These are phyloP conservation scores for Aspergillus sp. DNA, from an alignment of 2,329 filamentous ascomycete species.

Conservation along the genomic window DNA sequence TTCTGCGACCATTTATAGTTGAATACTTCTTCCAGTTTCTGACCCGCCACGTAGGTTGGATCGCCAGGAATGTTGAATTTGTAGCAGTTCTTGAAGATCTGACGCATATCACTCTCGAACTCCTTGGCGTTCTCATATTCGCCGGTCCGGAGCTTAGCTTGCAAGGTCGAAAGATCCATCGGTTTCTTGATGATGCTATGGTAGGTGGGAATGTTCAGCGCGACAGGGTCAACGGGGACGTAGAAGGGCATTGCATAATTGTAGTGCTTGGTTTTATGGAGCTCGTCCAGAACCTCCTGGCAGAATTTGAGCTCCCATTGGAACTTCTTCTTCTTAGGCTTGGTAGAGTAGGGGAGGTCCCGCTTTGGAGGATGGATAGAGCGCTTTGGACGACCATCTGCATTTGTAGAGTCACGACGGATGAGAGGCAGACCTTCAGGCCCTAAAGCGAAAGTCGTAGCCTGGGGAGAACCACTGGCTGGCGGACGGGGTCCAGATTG, in stretches of 20 bases:
- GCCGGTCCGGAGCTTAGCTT: slow-evolving; percentile 64
- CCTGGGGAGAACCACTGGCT: slow-evolving; percentile 24
- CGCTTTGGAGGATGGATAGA: slow-evolving; percentile 90
- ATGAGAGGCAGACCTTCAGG: slow-evolving; percentile 73
- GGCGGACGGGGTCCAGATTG: slow-evolving; percentile 28
- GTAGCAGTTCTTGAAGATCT: slow-evolving; percentile 84
- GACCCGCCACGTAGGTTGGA: slow-evolving; percentile 62
- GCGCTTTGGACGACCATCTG: slow-evolving; percentile 77
- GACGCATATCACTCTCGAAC: slow-evolving; percentile 71
- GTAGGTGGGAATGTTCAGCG: slow-evolving; percentile 86
- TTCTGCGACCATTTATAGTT: slow-evolving; percentile 69
- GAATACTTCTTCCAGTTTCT: slow-evolving; percentile 66
- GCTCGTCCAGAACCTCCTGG: slow-evolving; percentile 68
- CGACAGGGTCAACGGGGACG: slow-evolving; percentile 82
- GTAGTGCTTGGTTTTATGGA: slow-evolving; percentile 66
- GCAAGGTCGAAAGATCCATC: slow-evolving; percentile 86
- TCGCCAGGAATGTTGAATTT: slow-evolving; percentile 82
- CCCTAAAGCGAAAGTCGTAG: slow-evolving; percentile 64
- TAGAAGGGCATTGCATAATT: slow-evolving; percentile 66
- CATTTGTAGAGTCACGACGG: slow-evolving; percentile 71
- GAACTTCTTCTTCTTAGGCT: slow-evolving; percentile 84
- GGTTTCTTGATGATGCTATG: slow-evolving; percentile 91
- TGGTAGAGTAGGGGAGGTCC: slow-evolving; percentile 80
- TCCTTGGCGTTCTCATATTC: slow-evolving; percentile 77
- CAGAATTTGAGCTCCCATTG: slow-evolving; percentile 86